phyloP scores from a whole-genome alignment of 1,139 yeast genomes.

The Geotrichum carabidarum region DNA sequence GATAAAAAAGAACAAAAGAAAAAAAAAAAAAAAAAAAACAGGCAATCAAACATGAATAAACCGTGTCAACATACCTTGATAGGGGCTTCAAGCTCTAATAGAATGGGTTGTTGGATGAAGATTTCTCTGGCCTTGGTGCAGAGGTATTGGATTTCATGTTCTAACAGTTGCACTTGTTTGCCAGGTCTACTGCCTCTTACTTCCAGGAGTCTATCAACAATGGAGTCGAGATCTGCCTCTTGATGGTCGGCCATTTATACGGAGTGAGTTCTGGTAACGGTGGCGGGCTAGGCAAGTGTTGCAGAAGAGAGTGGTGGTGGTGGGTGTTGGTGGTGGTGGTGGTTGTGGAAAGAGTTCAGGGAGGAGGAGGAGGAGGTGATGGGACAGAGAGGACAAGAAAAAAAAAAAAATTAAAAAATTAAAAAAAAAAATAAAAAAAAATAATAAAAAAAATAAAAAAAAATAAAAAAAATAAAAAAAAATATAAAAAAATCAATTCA shows the following conservation, averaged over 20 bases:
- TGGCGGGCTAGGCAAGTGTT: neutral
- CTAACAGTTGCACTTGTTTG: slow-evolving; percentile 88
- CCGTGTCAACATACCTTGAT: slow-evolving; percentile 59
- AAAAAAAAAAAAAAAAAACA: neutral
- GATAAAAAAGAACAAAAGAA: too few relatives aligned
- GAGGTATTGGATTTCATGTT: slow-evolving; percentile 88
- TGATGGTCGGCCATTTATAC: slow-evolving; percentile 54
- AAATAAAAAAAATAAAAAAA: too few relatives aligned
- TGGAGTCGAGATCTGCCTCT: slow-evolving; percentile 94
- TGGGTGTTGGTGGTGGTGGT: neutral
- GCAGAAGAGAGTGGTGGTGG: neutral
- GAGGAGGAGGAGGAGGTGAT: too few relatives aligned
- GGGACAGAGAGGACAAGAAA: too few relatives aligned
- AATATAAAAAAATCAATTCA: too few relatives aligned
- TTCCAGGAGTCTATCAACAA: slow-evolving; percentile 92
- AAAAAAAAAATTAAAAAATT: too few relatives aligned
- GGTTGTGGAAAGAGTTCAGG: too few relatives aligned
- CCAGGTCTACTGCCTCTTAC: slow-evolving; percentile 99
- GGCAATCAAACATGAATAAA: neutral
- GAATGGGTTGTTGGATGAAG: slow-evolving; percentile 93
- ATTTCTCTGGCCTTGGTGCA: slow-evolving; percentile 98
- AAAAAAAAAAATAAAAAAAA: too few relatives aligned
- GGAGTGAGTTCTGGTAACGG: neutral
- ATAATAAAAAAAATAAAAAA: too few relatives aligned
- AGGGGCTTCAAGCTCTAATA: slow-evolving; percentile 94